phyloP scores from a whole-genome alignment of 2,329 filamentous ascomycete species.

The Nemania sp. region DNA sequence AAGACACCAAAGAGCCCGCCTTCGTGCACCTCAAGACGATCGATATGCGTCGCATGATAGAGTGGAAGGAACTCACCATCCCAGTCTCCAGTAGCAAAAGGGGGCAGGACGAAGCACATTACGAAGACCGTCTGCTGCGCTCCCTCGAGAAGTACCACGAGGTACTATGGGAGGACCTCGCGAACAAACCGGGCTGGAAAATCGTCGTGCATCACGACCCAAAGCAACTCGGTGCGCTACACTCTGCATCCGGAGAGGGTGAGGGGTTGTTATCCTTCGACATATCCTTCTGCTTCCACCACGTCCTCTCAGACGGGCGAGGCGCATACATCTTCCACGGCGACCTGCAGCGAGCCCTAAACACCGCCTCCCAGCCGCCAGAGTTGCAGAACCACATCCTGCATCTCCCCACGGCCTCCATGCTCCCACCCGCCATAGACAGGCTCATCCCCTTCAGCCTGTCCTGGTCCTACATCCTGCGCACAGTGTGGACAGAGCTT shows the following conservation, averaged over 20 bases:
- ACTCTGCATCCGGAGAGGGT: conserved; percentile 1
- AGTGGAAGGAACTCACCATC: conserved; percentile 47
- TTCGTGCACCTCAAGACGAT: conserved; percentile 60
- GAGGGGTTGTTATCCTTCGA: conserved; percentile 50
- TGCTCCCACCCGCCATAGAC: conserved; percentile 57
- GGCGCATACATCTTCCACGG: conserved; percentile 63
- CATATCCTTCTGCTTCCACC: conserved; percentile 64
- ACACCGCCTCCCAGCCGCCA: conserved; percentile 34
- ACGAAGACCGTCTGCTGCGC: conserved; percentile 49
- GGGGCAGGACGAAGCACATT: neutral
- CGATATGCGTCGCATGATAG: conserved; percentile 58
- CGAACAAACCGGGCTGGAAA: conserved; percentile 61
- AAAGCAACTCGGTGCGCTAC: conserved; percentile 28
- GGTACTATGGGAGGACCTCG: conserved; percentile 56
- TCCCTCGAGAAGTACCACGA: conserved; percentile 55
- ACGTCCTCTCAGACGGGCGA: conserved; percentile 65
- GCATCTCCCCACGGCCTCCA: conserved; percentile 48
- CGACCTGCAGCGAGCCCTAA: conserved; percentile 59
- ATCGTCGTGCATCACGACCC: conserved; percentile 54
- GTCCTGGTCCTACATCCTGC: conserved; percentile 39
- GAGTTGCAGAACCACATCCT: conserved; percentile 48
- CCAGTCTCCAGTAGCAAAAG: conserved; percentile 35
- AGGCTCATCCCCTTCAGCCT: conserved; percentile 54
- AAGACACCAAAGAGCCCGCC: conserved; percentile 57
- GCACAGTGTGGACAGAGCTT: conserved; percentile 36